Evolutionary conservation across 2,329 filamentous ascomycete species (phyloP), one percentile per base, ranked within the genome.

Genomic region (Lachnum nothofagi): DNA sequence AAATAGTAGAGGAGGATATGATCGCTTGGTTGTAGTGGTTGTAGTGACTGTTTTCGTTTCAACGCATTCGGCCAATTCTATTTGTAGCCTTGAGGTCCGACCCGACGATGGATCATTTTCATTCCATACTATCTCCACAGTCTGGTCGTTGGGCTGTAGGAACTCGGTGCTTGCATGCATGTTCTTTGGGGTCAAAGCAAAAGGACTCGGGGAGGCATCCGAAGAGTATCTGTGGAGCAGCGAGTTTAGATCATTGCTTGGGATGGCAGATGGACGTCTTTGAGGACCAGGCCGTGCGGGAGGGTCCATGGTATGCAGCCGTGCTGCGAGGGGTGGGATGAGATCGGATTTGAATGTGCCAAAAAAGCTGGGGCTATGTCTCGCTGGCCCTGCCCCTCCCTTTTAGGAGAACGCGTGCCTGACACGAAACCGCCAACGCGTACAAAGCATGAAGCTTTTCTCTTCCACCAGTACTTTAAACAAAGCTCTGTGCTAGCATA

Each of bases 11-110:
- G 89, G 89, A 40, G 91, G 91, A 58, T 93, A 94, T 68, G 69
- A 88, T 76, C 67, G 83, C 56, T 89, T 88, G 1, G 91, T 94
- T 0, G 89, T 95, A 0, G 90, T 96, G 0, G 91, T 96, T 0
- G 91, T 96, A 1, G 91, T 95, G 54, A 95, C 82, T 9, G 79
- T 84, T 66, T 80, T 83, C 14, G 80, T 84, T 68, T 84, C 81
- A 62, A 84, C 78, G 57, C 79, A 83, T 60, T 84, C 80, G 52
- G 78, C 78, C 40, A 84, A 71, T 54, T 80, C 76, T 57, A 83
- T 64, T 44, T 65, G 61, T n/a, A 67, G 45, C 35, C 60, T 62
- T 8, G 62, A 61, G 19, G 58, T 60, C 33, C 51, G 48, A 39
- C 53, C 51, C 45, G 52, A 51, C 17, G 53, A 33, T n/a, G 50